Evolutionary conservation across 1,284 basidiomycete genomes (phyloP).

Genomic region (Pyrrhoderma lamaoense): DNA sequence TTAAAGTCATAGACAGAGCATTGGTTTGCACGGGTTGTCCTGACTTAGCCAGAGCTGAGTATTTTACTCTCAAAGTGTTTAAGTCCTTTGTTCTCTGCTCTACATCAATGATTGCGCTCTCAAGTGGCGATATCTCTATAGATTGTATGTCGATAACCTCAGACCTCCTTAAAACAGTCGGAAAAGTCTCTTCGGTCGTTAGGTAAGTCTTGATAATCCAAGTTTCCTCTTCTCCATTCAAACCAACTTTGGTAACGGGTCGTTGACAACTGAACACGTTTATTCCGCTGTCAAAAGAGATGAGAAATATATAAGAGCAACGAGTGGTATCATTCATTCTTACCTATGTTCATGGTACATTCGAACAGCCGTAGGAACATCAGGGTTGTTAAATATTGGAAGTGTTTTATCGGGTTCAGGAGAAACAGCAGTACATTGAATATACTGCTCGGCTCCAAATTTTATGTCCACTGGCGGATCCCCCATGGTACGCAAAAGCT

Average conservation of each 20-base stretch:
- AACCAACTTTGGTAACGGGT: slow-evolving; percentile 53
- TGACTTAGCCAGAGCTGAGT: slow-evolving; percentile 72
- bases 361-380: slow-evolving; percentile 74
- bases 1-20: slow-evolving; percentile 81
- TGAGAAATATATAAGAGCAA: slow-evolving; percentile 6
- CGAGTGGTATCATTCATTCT: slow-evolving; percentile 20
- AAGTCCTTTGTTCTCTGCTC: slow-evolving; percentile 74
- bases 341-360: slow-evolving; percentile 86
- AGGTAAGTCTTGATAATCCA: slow-evolving; percentile 89
- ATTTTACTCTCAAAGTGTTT: slow-evolving; percentile 60
- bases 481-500: slow-evolving; percentile 66
- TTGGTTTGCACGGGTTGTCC: slow-evolving; percentile 71
- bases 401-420: slow-evolving; percentile 80
- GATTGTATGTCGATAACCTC: slow-evolving; percentile 76
- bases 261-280: slow-evolving; percentile 77
- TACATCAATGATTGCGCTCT: slow-evolving; percentile 78
- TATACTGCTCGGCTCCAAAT: slow-evolving; percentile 76
- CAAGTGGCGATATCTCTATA: slow-evolving; percentile 81
- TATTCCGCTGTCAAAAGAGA: slow-evolving; percentile 48
- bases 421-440: slow-evolving; percentile 80
- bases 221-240: slow-evolving; percentile 61
- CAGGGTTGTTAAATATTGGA: slow-evolving; percentile 80
- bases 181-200: slow-evolving; percentile 86
- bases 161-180: slow-evolving; percentile 85
- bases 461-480: slow-evolving; percentile 79